Percentiles rank a stretch among this genome's conserved stretches.
Evolutionary conservation across 371 early-diverging fungal genomes (phyloP).

Genomic region (Mortierella sp.): DNA sequence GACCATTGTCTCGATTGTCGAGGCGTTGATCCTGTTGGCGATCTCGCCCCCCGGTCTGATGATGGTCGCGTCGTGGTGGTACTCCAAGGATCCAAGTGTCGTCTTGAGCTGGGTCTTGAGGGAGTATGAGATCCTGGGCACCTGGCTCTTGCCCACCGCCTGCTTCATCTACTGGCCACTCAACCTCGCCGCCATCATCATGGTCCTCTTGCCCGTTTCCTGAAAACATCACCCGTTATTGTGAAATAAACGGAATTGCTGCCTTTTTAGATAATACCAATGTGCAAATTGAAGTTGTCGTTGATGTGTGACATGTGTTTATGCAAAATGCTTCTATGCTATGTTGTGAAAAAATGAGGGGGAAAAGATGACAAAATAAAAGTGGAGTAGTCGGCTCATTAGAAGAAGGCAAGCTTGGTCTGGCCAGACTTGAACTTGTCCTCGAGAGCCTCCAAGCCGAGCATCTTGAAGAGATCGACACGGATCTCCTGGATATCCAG

Average conservation of each 20-base stretch:
- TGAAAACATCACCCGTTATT: background rate
- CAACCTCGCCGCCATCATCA: conserved; percentile 63
- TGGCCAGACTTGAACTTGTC: conserved; percentile 38
- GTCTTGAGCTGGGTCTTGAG: conserved; percentile 59
- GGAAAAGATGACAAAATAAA: background rate
- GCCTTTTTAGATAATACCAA: conserved; percentile 1
- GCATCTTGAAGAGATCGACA: conserved; percentile 70
- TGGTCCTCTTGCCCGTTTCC: conserved; percentile 50
- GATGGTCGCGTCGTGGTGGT: conserved; percentile 38
- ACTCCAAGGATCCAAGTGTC: conserved; percentile 41
- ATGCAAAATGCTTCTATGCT: conserved; percentile 5
- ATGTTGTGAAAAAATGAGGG: background rate
- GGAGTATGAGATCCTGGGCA: conserved; percentile 71
- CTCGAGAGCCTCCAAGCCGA: conserved; percentile 37
- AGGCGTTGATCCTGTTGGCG: conserved; percentile 57
- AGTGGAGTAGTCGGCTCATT: background rate
- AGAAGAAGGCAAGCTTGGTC: conserved; percentile 46
- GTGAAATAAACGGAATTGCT: background rate
- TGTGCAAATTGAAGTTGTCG: too few species aligned
- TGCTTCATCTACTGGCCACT: conserved; percentile 78
- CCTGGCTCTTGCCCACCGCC: conserved; percentile 73
- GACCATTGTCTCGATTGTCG: conserved; percentile 44
- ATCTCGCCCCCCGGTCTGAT: conserved; percentile 71
- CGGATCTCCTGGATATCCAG: conserved; percentile 83
- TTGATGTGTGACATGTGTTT: background rate